Evolutionary conservation across 192 early-diverging fungal species (phyloP).

Genomic region (Oehlia diaphana): DNA sequence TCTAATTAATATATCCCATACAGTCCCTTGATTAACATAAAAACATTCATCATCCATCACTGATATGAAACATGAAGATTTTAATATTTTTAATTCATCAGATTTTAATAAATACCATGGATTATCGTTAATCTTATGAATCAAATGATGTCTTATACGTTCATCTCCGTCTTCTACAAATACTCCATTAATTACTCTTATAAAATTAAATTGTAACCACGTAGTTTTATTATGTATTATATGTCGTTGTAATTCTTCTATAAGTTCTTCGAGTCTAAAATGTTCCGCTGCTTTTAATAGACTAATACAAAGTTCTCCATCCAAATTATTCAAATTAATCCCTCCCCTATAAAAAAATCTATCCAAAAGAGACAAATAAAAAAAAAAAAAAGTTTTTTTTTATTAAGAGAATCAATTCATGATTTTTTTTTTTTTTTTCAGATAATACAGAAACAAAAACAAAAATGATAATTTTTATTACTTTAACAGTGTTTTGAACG

Average conservation of each 20-base stretch:
- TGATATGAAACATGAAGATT: background rate
- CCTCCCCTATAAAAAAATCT: background rate
- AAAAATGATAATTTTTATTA: background rate
- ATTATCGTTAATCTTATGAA: background rate
- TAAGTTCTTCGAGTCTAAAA: background rate
- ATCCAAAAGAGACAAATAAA: background rate
- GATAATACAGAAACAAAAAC: background rate
- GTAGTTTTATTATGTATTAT: background rate
- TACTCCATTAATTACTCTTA: background rate
- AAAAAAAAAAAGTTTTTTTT: background rate
- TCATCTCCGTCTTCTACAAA: background rate
- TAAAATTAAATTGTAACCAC: background rate
- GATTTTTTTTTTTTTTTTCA: background rate
- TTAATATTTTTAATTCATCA: background rate
- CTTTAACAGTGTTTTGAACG: background rate
- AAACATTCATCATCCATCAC: background rate
- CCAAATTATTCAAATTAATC: background rate
- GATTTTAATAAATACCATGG: constrained; percentile 4
- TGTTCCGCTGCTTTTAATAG: background rate
- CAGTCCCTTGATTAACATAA: background rate
- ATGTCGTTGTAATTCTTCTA: background rate
- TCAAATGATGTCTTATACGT: background rate
- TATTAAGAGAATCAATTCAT: background rate
- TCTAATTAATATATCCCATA: background rate
- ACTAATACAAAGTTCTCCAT: background rate